Conservation (phyloP, 83 land plant species). For the Thuja plicata region DNA sequence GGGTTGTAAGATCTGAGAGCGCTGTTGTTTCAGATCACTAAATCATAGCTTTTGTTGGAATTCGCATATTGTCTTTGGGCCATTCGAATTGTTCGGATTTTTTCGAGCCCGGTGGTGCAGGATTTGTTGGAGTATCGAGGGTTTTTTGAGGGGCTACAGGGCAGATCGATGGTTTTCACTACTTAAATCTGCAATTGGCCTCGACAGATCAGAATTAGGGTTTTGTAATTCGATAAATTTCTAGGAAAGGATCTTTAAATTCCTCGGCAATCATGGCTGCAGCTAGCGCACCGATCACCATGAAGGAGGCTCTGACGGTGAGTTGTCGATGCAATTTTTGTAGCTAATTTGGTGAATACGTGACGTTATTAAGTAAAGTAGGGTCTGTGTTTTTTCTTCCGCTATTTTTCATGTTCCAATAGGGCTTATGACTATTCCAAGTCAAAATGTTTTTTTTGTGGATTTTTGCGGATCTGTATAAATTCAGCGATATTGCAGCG, state of each 20-base stretch:
- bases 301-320: slow-evolving; percentile 77
- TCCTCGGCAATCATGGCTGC: slow-evolving; percentile 64
- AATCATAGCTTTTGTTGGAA: not conserved
- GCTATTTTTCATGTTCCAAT: not conserved
- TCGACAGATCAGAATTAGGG: not conserved
- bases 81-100: not conserved
- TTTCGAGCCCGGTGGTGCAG: not conserved
- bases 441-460: not conserved
- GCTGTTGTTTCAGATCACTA: not conserved
- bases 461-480: not conserved
- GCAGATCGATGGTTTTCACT: not conserved
- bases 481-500: not conserved
- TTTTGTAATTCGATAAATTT: not conserved
- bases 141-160: not conserved
- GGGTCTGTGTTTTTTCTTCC: not conserved
- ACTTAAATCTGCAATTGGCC: not conserved
- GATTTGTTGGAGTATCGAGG: not conserved
- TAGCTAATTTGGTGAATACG: not conserved
- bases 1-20: slow-evolving; percentile 3
- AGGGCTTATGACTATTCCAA: not conserved
- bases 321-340: not conserved
- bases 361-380: not conserved
- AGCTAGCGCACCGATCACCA: slow-evolving; percentile 80
- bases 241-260: not conserved
- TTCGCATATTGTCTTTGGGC: too few relatives aligned